Base-by-base conservation (phyloP, 129 eudicot species). In the Artemisia tridentata region DNA sequence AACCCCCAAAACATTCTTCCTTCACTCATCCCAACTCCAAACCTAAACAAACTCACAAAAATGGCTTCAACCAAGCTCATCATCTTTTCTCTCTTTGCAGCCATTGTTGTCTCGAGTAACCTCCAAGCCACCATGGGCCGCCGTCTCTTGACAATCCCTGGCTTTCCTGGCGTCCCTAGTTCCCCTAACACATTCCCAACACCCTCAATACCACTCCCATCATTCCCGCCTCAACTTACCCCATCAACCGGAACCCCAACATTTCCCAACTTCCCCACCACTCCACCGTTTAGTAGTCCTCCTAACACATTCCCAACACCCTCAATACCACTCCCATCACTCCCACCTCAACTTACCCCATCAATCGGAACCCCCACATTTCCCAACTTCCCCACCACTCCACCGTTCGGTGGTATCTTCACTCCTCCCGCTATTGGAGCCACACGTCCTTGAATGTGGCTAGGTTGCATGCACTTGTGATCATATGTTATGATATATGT, bases 121-220 rank as follows among this genome's bases (percentile, higher is more conserved):
- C 63, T 76, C 21, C 29, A 60, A 60, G 52, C 80, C 48, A 21
- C 75, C 19, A 2, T n/a, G 34, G 75, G 75, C 64, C 70, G 80
- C 49, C 54, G 74, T 41, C 80, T 76, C 70, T 61, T 74, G 61
- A 74, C 79, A 14, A 1, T 65, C 57, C 79, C 79, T 0, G 79
- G 72, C 29, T 68, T 59, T n/a, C 75, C 54, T 11, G 70, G 80
- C 9, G 18, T 68, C 62, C 73, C 80, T 14, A 51, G 52, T 6
- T 18, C 54, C 72, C 65, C 79, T 31, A 2, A 47, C 16, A 66
- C 57, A 20, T 21, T 41, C 3, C 72, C 72, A 17, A 7, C 57
- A 53, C 29, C 67, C 2, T 49, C 80, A 11, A 54, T 49, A 53
- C 17, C 65, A 21, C 71, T 74, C 48, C 78, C 78, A 38, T 8